phyloP scores from a whole-genome alignment of 495 filamentous ascomycete species.

The Penicillium parvum region DNA sequence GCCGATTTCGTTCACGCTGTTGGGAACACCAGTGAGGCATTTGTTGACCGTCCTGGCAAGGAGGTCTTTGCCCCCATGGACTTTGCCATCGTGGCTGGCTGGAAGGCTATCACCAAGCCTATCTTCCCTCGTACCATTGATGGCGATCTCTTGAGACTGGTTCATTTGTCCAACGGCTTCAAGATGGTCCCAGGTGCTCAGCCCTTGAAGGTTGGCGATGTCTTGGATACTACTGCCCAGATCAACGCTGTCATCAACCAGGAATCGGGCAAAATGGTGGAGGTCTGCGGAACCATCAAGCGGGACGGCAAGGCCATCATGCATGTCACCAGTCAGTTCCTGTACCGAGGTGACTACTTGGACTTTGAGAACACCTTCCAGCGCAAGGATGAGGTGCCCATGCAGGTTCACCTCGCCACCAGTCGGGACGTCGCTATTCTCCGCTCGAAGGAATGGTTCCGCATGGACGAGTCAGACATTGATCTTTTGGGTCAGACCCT shows the following conservation, averaged over 20 bases:
- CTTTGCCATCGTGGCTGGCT: conserved; percentile 96
- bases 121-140: conserved; percentile 95
- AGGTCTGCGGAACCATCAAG: conserved; percentile 93
- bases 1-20: conserved; percentile 98
- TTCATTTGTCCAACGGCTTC: conserved; percentile 95
- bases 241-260: conserved; percentile 98
- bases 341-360: conserved; percentile 87
- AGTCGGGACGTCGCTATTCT: conserved; percentile 90
- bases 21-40: conserved; percentile 97
- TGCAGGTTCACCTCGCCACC: conserved; percentile 83
- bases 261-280: conserved; percentile 98
- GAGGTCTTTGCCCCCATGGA: conserved; percentile 97
- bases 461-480: conserved; percentile 69
- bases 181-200: conserved; percentile 96
- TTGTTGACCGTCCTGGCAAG: conserved; percentile 93
- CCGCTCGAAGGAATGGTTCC: conserved; percentile 96
- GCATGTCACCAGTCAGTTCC: conserved; percentile 96
- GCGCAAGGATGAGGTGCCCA: conserved; percentile 90
- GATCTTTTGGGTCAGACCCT: conserved; percentile 87
- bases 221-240: conserved; percentile 87
- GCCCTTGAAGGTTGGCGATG: conserved; percentile 89
- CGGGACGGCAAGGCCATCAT: conserved; percentile 86
- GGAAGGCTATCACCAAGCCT: conserved; percentile 98
- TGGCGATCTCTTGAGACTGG: conserved; percentile 88
- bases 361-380: conserved; percentile 99